Evolutionary conservation across 1,139 yeast species (phyloP).

Genomic region (Debaryomyces fabryi): DNA sequence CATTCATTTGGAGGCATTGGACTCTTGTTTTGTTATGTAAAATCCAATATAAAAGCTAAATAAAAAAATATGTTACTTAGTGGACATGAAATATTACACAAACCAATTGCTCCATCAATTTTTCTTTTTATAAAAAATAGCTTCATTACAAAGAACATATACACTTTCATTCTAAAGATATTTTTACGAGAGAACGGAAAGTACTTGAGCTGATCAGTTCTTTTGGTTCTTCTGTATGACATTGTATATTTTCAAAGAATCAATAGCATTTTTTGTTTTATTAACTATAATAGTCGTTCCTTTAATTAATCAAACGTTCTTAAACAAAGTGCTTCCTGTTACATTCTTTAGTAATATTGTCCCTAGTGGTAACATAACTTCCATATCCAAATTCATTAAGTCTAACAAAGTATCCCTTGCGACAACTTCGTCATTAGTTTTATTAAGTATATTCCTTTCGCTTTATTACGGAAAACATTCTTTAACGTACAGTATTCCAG

Average conservation of each 20-base stretch:
- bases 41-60: background rate
- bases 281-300: conserved; percentile 5
- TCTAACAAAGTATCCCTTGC: conserved; percentile 8
- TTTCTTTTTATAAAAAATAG: background rate
- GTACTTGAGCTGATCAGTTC: background rate
- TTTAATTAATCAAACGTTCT: background rate
- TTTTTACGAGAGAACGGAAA: background rate
- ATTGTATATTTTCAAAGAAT: conserved; percentile 2
- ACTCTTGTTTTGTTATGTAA: background rate
- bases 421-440: conserved; percentile 9
- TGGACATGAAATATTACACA: background rate
- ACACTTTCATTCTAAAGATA: background rate
- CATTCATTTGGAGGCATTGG: background rate
- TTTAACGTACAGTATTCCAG: conserved; percentile 15
- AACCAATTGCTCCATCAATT: background rate
- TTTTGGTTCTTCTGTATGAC: conserved; percentile 4
- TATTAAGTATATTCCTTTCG: conserved; percentile 8
- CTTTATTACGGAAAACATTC: conserved; percentile 5
- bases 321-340: conserved; percentile 4
- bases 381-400: conserved; percentile 1
- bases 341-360: conserved; percentile 4
- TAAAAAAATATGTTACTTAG: background rate
- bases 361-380: conserved; percentile 2
- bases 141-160: background rate
- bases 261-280: conserved; percentile 4